Evolutionary conservation across 2,329 filamentous ascomycete genomes (phyloP).

Genomic region (Anthostomella pinea): DNA sequence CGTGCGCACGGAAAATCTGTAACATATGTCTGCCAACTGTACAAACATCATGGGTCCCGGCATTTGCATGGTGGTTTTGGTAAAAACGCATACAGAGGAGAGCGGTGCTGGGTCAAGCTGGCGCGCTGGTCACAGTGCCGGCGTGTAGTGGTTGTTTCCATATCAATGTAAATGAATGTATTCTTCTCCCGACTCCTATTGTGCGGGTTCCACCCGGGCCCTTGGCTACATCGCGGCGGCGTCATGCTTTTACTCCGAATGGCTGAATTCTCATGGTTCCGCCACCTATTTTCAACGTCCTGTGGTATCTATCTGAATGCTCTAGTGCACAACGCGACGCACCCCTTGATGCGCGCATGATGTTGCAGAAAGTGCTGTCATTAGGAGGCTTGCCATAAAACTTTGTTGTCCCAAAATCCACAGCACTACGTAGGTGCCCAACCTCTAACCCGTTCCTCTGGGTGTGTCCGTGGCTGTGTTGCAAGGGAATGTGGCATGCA

Average conservation of each 20-base stretch:
- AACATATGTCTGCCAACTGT: constrained; percentile 12
- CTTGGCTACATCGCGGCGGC: no score
- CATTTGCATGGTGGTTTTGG: no score
- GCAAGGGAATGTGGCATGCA: constrained; percentile 1
- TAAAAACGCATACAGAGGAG: no score
- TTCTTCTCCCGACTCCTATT: constrained; percentile 1
- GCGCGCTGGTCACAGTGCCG: no score
- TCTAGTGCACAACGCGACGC: no score
- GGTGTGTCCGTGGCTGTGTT: constrained; percentile 4
- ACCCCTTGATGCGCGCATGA: no score
- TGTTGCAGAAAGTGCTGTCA: constrained; percentile 9
- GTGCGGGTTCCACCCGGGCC: no score
- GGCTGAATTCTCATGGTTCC: no score
- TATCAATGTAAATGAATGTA: constrained; percentile 9
- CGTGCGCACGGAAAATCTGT: constrained; percentile 9
- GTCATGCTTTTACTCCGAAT: no score
- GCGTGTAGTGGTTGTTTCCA: constrained; percentile 1
- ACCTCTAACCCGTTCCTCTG: constrained; percentile 5
- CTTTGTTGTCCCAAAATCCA: not conserved
- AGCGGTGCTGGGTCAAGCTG: no score
- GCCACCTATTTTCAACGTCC: constrained; percentile 5
- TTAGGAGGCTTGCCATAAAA: constrained; percentile 9
- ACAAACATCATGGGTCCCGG: no score
- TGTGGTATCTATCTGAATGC: constrained; percentile 18
- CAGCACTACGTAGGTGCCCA: no score